Conservation (phyloP, 2,329 filamentous ascomycete genomes). For the Phaeosphaeria sp. region DNA sequence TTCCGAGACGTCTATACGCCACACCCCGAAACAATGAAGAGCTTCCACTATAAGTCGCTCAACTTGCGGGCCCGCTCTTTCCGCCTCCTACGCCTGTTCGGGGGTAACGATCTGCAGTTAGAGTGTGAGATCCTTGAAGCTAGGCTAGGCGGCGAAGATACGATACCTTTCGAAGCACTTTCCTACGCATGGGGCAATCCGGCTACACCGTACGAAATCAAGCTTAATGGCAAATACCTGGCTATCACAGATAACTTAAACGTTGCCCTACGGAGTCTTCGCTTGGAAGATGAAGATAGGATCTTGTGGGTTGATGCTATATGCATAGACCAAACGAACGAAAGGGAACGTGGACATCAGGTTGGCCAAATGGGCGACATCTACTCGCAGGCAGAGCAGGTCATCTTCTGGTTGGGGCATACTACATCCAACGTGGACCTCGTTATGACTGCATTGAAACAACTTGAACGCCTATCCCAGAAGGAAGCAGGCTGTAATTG, state of each 20-base stretch:
- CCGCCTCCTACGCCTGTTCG: slow-evolving; percentile 8
- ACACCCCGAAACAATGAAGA: background rate
- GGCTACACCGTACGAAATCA: slow-evolving; percentile 7
- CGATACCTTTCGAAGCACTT: slow-evolving; percentile 20
- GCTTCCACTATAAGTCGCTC: background rate
- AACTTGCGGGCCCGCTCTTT: background rate
- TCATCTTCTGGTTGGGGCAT: slow-evolving; percentile 11
- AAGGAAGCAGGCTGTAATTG: background rate
- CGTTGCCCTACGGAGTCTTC: slow-evolving; percentile 8
- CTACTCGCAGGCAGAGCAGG: slow-evolving; percentile 5
- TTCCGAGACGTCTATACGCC: no score
- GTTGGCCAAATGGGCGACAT: slow-evolving; percentile 13
- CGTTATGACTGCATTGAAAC: slow-evolving; percentile 14
- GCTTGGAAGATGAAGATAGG: background rate
- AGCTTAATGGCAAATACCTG: slow-evolving; percentile 8
- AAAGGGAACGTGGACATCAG: slow-evolving; percentile 8
- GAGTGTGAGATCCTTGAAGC: slow-evolving; percentile 16
- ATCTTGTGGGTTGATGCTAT: slow-evolving; percentile 14
- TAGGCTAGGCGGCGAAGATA: slow-evolving; percentile 4
- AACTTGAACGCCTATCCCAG: background rate
- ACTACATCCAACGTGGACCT: background rate
- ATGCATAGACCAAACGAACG: slow-evolving; percentile 14
- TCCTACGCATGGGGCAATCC: slow-evolving; percentile 21
- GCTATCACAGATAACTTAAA: slow-evolving; percentile 16
- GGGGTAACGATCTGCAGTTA: slow-evolving; percentile 3